These are phyloP conservation scores for Verticillium dahliae DNA, from an alignment of 2,329 filamentous ascomycete genomes.

Conservation along the genomic window DNA sequence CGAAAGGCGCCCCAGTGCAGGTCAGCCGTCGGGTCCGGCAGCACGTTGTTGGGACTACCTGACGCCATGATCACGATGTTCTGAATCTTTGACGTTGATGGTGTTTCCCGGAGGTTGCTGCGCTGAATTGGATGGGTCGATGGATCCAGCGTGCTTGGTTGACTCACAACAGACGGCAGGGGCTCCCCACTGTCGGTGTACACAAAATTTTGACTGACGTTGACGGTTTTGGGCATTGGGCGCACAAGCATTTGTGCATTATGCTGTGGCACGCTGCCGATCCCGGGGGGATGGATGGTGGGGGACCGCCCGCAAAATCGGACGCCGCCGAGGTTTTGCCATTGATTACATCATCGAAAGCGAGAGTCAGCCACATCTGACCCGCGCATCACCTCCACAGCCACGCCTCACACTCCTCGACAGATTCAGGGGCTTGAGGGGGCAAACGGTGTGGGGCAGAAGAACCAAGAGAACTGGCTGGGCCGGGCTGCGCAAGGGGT, in stretches of 20 bases:
- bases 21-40: constrained; percentile 61
- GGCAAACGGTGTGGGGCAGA: background rate
- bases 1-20: constrained; percentile 61
- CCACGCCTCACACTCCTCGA: background rate
- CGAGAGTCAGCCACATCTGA: background rate
- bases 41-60: constrained; percentile 3
- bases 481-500: background rate
- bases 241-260: background rate
- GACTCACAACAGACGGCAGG: background rate
- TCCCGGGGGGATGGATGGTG: background rate
- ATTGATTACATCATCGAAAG: background rate
- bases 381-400: background rate
- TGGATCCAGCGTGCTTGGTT: background rate
- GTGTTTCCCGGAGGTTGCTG: background rate
- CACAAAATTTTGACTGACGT: background rate
- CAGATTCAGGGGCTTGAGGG: background rate
- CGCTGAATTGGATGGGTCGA: background rate
- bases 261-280: background rate
- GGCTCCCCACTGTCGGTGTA: background rate
- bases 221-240: background rate
- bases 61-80: background rate
- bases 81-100: background rate
- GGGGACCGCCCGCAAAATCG: background rate
- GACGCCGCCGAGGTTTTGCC: background rate
- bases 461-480: background rate